These are phyloP conservation scores for Teunomyces barrocoloradensis DNA, from an alignment of 805 yeast genomes.

Conservation along the genomic window DNA sequence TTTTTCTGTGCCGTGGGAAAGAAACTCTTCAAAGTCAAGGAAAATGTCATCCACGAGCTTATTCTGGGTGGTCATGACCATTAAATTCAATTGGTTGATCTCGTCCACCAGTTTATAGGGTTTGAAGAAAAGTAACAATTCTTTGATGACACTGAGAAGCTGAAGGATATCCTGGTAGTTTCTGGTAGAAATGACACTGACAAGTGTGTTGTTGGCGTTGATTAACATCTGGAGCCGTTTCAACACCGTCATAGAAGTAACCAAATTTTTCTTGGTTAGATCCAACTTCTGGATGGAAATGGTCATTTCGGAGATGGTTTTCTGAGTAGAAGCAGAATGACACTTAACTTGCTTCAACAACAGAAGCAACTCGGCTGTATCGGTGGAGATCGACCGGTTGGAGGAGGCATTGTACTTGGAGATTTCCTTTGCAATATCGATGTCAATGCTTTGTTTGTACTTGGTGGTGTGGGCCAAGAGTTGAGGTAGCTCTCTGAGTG, in stretches of 20 bases:
- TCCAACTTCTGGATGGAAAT: slow-evolving; percentile 75
- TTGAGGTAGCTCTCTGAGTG: slow-evolving; percentile 50
- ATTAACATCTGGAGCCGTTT: slow-evolving; percentile 85
- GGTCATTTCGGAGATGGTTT: slow-evolving; percentile 67
- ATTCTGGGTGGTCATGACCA: slow-evolving; percentile 57
- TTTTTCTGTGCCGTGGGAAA: slow-evolving; percentile 14
- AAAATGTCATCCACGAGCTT: slow-evolving; percentile 67
- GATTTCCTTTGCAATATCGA: slow-evolving; percentile 41
- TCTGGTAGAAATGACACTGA: slow-evolving; percentile 42
- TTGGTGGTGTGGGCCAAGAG: slow-evolving; percentile 48
- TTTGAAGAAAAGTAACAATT: slow-evolving; percentile 68
- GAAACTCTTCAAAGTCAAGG: slow-evolving; percentile 59
- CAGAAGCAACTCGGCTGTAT: slow-evolving; percentile 40
- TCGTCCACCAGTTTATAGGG: slow-evolving; percentile 82
- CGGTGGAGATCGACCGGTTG: slow-evolving; percentile 19
- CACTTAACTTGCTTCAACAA: slow-evolving; percentile 48
- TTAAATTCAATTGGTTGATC: slow-evolving; percentile 61
- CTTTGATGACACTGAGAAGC: slow-evolving; percentile 67
- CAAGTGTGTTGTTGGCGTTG: slow-evolving; percentile 65
- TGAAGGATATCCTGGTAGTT: slow-evolving; percentile 57
- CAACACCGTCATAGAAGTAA: slow-evolving; percentile 78
- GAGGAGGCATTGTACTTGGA: slow-evolving; percentile 27
- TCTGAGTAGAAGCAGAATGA: slow-evolving; percentile 55
- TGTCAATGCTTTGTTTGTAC: slow-evolving; percentile 50
- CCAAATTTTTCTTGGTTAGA: slow-evolving; percentile 78